These are phyloP conservation scores for Ophiostoma sp. DNA, from an alignment of 2,329 filamentous ascomycete genomes.

Conservation along the genomic window DNA sequence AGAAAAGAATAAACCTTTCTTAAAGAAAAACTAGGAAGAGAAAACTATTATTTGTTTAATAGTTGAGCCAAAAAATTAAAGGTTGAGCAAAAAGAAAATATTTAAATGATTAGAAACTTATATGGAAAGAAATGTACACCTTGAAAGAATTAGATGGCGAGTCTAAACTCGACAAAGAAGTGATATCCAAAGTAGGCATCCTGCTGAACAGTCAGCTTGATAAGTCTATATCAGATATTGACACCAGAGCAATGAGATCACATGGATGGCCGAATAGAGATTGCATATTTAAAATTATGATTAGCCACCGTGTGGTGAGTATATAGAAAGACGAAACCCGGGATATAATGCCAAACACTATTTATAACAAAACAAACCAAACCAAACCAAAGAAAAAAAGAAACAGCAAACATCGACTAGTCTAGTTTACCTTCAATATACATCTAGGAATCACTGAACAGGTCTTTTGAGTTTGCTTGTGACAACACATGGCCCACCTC, in stretches of 20 bases:
- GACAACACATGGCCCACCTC: not conserved
- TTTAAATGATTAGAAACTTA: no score
- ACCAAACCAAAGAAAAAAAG: not conserved
- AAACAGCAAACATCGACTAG: not conserved
- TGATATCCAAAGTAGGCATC: no score
- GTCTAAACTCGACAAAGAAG: no score
- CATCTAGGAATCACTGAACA: not conserved
- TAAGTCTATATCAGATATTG: not conserved
- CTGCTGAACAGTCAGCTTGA: no score
- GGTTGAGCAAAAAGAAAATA: no score
- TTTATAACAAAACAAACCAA: not conserved
- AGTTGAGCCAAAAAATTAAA: not conserved
- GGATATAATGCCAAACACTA: constrained; percentile 14
- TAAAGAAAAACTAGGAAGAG: not conserved
- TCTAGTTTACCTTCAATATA: not conserved
- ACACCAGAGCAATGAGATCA: not conserved
- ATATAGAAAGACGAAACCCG: not conserved
- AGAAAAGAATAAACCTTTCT: not conserved
- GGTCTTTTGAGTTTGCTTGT: not conserved
- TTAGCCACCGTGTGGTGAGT: not conserved
- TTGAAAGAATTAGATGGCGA: no score
- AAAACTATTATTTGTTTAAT: not conserved
- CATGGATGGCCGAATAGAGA: not conserved
- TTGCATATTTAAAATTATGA: not conserved
- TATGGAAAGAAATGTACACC: no score